A percentile compares a stretch with the other conserved stretches of the same genome.
Evolutionary conservation across 805 yeast species (phyloP).

Genomic region (Lipomyces orientalis): DNA sequence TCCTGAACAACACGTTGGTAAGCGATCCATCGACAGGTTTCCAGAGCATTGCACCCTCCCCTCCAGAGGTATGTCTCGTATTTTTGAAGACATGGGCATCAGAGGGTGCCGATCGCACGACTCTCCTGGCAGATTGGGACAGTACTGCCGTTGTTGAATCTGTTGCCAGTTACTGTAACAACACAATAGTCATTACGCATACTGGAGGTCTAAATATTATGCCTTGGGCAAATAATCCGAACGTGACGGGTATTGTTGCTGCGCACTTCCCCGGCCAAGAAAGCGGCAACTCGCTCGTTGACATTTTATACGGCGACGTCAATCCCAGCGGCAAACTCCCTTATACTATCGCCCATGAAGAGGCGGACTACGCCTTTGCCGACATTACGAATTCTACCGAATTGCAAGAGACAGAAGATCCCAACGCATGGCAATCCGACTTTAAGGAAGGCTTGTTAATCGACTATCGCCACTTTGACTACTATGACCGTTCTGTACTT

Average conservation of each 20-base stretch:
- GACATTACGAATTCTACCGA: neutral
- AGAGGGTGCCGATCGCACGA: neutral
- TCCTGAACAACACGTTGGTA: neutral
- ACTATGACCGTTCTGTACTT: constrained; percentile 48
- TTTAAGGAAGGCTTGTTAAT: constrained; percentile 59
- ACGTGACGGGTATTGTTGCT: constrained; percentile 55
- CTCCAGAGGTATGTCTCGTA: neutral
- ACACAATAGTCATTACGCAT: constrained; percentile 61
- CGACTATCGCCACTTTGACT: constrained; percentile 61
- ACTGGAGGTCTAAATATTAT: constrained; percentile 66
- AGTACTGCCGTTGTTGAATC: neutral
- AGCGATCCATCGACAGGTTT: neutral
- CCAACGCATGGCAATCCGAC: constrained; percentile 61
- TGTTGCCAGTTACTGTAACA: constrained; percentile 30
- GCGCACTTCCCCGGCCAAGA: constrained; percentile 66
- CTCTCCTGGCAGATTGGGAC: neutral
- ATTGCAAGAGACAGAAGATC: constrained; percentile 53
- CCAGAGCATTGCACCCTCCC: neutral
- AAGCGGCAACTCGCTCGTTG: constrained; percentile 64
- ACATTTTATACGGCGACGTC: constrained; percentile 61
- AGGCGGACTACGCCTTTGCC: neutral
- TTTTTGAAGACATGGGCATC: neutral
- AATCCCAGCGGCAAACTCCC: constrained; percentile 67
- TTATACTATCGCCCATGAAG: constrained; percentile 56
- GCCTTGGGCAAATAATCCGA: constrained; percentile 53